phyloP scores from a whole-genome alignment of 768 basidiomycete genomes.

The Tulasnella sp. region DNA sequence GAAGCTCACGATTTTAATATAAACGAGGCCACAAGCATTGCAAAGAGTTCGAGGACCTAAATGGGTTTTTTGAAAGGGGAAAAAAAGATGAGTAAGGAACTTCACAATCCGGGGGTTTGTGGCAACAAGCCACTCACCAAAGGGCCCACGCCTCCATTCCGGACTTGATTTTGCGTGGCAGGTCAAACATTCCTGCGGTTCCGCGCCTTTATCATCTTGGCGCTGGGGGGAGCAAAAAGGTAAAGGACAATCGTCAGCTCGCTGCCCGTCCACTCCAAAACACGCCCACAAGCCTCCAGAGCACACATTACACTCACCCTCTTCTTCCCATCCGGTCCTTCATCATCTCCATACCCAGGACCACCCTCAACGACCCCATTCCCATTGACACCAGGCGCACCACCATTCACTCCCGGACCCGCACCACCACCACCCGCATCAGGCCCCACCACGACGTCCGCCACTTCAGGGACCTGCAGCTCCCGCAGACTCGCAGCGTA shows the following conservation, averaged over 20 bases:
- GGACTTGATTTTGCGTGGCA: conserved; percentile 16
- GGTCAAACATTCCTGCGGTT: conserved; percentile 17
- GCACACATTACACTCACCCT: neutral
- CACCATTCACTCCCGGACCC: neutral
- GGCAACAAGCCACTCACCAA: neutral
- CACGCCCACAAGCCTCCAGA: neutral
- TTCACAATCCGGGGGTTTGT: too few species aligned
- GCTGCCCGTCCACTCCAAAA: neutral
- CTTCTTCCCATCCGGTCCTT: conserved; percentile 7
- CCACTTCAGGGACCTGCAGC: neutral
- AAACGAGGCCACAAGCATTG: conserved; percentile 80
- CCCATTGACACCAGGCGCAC: neutral
- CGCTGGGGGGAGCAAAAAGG: neutral
- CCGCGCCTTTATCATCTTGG: conserved; percentile 1
- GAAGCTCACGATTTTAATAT: conserved; percentile 70
- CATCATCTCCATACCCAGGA: conserved; percentile 4
- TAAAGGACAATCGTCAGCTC: neutral
- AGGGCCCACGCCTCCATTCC: conserved; percentile 18
- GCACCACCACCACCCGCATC: neutral
- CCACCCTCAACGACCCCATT: neutral
- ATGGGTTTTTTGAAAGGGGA: neutral
- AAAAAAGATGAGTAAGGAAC: too few species aligned
- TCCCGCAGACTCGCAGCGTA: neutral
- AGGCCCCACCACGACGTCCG: neutral
- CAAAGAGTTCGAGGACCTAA: conserved; percentile 69